A percentile compares a stretch with the other conserved stretches of the same genome.
These are phyloP conservation scores for Saposhnikovia divaricata DNA, from an alignment of 129 eudicot genomes.

Conservation along the genomic window DNA sequence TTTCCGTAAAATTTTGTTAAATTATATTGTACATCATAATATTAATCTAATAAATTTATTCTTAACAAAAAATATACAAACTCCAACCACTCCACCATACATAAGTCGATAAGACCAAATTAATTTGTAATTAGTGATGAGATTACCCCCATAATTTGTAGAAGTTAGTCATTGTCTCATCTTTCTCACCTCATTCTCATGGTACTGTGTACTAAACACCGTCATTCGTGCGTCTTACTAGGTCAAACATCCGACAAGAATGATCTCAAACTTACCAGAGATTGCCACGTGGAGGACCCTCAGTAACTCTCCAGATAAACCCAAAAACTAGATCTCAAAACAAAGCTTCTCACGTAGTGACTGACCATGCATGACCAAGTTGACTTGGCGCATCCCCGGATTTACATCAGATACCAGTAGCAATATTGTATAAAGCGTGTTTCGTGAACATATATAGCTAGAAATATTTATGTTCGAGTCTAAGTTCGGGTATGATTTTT, in stretches of 20 bases:
- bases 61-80: too few relatives aligned
- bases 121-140: not conserved
- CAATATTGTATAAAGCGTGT: too few relatives aligned
- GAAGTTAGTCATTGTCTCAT: not conserved
- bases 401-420: too few relatives aligned
- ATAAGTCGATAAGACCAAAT: not conserved
- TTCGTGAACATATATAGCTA: too few relatives aligned
- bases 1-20: too few relatives aligned
- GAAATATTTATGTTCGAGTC: too few relatives aligned
- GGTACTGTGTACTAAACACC: not conserved
- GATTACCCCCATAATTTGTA: not conserved
- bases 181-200: slow-evolving; percentile 1
- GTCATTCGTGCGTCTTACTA: not conserved
- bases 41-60: too few relatives aligned
- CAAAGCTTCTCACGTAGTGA: slow-evolving; percentile 15
- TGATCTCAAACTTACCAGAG: slow-evolving; percentile 17
- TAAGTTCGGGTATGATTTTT: too few relatives aligned
- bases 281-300: slow-evolving; percentile 67
- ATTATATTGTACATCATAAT: too few relatives aligned
- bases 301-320: slow-evolving; percentile 14
- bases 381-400: slow-evolving; percentile 13
- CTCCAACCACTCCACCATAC: not conserved
- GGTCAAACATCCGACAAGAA: slow-evolving; percentile 4
- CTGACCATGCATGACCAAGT: slow-evolving; percentile 1
- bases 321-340: slow-evolving; percentile 19